phyloP scores from a whole-genome alignment of 2,329 filamentous ascomycete genomes.

The Diplodia intermedia region DNA sequence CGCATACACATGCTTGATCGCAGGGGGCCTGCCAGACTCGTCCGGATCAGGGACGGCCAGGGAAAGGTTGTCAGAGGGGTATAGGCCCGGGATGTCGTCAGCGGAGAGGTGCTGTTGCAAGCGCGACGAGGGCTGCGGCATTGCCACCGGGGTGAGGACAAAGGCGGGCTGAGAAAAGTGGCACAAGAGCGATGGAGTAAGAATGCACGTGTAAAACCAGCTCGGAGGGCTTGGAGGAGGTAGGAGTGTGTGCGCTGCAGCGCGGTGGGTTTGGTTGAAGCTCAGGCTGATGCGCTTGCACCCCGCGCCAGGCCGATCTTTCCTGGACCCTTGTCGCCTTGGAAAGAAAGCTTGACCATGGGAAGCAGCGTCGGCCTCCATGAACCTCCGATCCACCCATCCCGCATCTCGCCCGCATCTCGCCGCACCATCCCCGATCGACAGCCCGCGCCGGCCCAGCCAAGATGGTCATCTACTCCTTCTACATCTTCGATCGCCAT shows the following conservation, averaged over 20 bases:
- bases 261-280: constrained; percentile 9
- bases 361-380: constrained; percentile 1
- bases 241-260: constrained; percentile 14
- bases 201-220: neutral
- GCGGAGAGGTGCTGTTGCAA: constrained; percentile 37
- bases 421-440: neutral
- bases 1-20: constrained; percentile 59
- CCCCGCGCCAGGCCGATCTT: constrained; percentile 29
- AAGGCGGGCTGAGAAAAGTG: neutral
- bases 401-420: constrained; percentile 15
- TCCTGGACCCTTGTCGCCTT: constrained; percentile 22
- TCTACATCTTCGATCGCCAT: constrained; percentile 99
- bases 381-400: constrained; percentile 20
- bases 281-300: constrained; percentile 30
- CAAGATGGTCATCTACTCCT: constrained; percentile 91
- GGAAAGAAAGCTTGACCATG: constrained; percentile 28
- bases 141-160: neutral
- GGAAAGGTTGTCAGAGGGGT: constrained; percentile 56
- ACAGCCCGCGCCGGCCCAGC: neutral
- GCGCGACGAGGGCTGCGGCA: constrained; percentile 26
- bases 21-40: constrained; percentile 50
- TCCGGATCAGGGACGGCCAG: constrained; percentile 54
- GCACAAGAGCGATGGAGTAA: neutral
- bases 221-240: neutral
- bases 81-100: constrained; percentile 47